Conservation (phyloP, 2,329 filamentous ascomycete species). For the Fusarium austroafricanum region DNA sequence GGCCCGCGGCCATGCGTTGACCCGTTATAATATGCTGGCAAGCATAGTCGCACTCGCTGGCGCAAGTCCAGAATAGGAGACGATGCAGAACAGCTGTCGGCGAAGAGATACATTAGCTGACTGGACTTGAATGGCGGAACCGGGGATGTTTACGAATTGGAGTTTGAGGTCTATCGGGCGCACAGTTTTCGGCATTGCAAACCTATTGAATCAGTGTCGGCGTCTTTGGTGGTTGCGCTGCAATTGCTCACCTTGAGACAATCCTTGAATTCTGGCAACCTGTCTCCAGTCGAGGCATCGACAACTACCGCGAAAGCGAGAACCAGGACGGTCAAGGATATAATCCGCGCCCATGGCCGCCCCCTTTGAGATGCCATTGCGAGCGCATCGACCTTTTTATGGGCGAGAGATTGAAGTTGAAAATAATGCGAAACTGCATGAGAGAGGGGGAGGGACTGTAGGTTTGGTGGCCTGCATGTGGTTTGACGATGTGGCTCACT, state of each 20-base stretch:
- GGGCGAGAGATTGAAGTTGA: slow-evolving; percentile 9
- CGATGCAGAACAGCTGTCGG: slow-evolving; percentile 81
- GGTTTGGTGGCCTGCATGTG: not conserved
- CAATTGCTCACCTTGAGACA: slow-evolving; percentile 76
- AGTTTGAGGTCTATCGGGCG: slow-evolving; percentile 66
- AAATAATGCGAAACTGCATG: slow-evolving; percentile 15
- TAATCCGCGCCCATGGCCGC: slow-evolving; percentile 49
- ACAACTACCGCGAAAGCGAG: slow-evolving; percentile 58
- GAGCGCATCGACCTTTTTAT: slow-evolving; percentile 46
- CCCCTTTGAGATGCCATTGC: slow-evolving; percentile 50
- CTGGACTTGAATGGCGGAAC: slow-evolving; percentile 10
- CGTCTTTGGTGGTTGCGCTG: not conserved
- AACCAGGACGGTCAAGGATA: slow-evolving; percentile 52
- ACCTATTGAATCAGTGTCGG: slow-evolving; percentile 66
- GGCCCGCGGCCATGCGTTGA: slow-evolving; percentile 72
- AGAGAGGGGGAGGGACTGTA: slow-evolving; percentile 15
- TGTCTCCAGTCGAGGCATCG: slow-evolving; percentile 83
- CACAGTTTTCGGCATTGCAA: slow-evolving; percentile 85
- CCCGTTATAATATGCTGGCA: slow-evolving; percentile 94
- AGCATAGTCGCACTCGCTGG: slow-evolving; percentile 95
- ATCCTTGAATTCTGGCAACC: slow-evolving; percentile 85
- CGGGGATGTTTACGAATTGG: slow-evolving; percentile 73
- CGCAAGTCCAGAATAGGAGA: slow-evolving; percentile 91
- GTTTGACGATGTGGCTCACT: slow-evolving; percentile 41
- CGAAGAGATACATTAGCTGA: slow-evolving; percentile 33